phyloP scores from a whole-genome alignment of 2,329 filamentous ascomycete species.

The Fusarium sp. region DNA sequence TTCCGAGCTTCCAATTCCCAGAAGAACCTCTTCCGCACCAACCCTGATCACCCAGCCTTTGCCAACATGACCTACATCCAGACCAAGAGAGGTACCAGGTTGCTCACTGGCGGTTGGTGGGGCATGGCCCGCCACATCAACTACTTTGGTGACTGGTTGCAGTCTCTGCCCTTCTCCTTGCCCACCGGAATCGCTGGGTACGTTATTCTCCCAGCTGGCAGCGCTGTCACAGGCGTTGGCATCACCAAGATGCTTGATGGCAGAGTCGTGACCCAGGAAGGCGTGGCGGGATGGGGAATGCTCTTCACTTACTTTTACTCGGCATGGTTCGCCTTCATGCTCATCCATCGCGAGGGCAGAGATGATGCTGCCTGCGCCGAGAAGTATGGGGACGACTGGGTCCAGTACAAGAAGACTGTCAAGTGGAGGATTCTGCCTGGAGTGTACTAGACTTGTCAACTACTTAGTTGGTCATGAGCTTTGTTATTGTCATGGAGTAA shows the following conservation, averaged over 20 bases:
- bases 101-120: constrained; percentile 92
- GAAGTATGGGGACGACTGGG: constrained; percentile 93
- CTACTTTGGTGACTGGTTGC: constrained; percentile 92
- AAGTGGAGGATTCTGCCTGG: constrained; percentile 83
- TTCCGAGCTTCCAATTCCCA: constrained; percentile 91
- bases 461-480: neutral
- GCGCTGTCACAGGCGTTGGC: constrained; percentile 53
- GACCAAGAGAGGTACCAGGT: constrained; percentile 81
- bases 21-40: constrained; percentile 91
- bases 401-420: constrained; percentile 83
- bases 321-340: constrained; percentile 84
- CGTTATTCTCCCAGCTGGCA: constrained; percentile 68
- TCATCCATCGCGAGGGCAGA: constrained; percentile 84
- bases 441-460: constrained; percentile 53
- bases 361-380: constrained; percentile 87
- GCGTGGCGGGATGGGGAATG: constrained; percentile 83
- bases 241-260: constrained; percentile 67
- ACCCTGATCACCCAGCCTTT: constrained; percentile 82
- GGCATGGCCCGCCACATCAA: constrained; percentile 90
- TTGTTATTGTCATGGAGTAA: neutral
- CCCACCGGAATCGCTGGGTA: constrained; percentile 88
- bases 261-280: constrained; percentile 74
- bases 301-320: constrained; percentile 93
- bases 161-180: constrained; percentile 86
- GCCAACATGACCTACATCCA: constrained; percentile 84